Evolutionary conservation across 352 stramenopile species (phyloP).

Genomic region (Lagenidium giganteum): DNA sequence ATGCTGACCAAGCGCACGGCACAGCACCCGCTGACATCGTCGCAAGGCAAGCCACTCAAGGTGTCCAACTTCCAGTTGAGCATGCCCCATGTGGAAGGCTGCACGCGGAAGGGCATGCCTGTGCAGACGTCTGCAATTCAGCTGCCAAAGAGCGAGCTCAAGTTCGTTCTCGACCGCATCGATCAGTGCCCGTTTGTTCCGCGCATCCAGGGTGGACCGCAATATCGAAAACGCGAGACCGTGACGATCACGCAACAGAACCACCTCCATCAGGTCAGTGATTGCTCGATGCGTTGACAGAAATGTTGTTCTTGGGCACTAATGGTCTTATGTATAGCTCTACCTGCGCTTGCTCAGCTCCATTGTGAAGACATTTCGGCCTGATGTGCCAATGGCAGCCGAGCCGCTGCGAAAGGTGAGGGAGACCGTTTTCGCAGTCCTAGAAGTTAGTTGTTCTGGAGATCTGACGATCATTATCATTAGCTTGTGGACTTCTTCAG

Average conservation of each 20-base stretch:
- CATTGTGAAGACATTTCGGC: conserved; percentile 57
- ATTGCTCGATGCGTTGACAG: not conserved
- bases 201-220: conserved; percentile 44
- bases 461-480: conserved; percentile 3
- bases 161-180: conserved; percentile 82
- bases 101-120: conserved; percentile 77
- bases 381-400: conserved; percentile 29
- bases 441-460: not conserved
- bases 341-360: conserved; percentile 57
- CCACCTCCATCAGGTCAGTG: conserved; percentile 64
- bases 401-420: conserved; percentile 62
- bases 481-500: no score
- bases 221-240: conserved; percentile 54
- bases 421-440: not conserved
- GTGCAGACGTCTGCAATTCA: conserved; percentile 58
- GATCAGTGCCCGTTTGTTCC: conserved; percentile 56
- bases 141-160: conserved; percentile 81
- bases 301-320: conserved; percentile 1
- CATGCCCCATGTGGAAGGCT: conserved; percentile 86
- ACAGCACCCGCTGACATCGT: conserved; percentile 40
- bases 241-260: conserved; percentile 63
- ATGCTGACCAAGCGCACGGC: conserved; percentile 54
- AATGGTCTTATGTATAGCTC: no score
- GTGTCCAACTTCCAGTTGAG: conserved; percentile 83
- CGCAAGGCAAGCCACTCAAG: conserved; percentile 57